Evolutionary conservation across 805 yeast genomes (phyloP), one percentile per base, ranked within the genome.

Genomic region (Kodamaea laetipori): DNA sequence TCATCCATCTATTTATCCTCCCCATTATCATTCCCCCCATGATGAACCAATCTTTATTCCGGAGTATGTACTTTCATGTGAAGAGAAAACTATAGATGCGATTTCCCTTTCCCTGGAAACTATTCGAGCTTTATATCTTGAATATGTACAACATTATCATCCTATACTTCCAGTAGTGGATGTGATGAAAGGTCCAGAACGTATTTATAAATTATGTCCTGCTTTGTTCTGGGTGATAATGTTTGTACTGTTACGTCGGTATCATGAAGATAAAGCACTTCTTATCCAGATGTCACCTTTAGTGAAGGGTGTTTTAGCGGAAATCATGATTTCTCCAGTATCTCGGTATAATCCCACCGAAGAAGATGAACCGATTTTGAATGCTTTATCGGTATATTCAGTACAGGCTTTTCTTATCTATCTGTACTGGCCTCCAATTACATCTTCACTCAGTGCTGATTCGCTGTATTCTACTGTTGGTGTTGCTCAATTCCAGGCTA

Each of bases 391-490:
- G 16, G 97, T 92, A 0, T 92, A 84, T 58, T 86, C 96, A 0
- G 97, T 92, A 0, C 99, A 92, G 61, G 97, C 97, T 0, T 84
- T 92, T 50, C 66, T 92, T 19, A 68, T 92, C 1, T 89, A 86
- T 63, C 84, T 97, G 0, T 81, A 84, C 60, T 92, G 98, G 99
- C 98, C 98, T 0, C 97, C 97, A 3, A 75, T 90, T 28, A 88
- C 97, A 0, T 89, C 98, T 0, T 90, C 97, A 0, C 73, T 94
- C 37, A 86, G 95, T 63, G 96, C 98, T 0, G 98, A 94, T 59
- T 85, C 96, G 6, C 85, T 96, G 3, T 92, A 97, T 96, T 88
- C 86, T 59, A 88, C 97, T 1, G 84, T 89, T 16, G 98, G 97
- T 0, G 82, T 88, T 36, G 98, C 98, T 4, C 73, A 90, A 54